Evolutionary conservation across 805 yeast species (phyloP), one percentile per base, ranked within the genome.

Genomic region (Ogataea ganodermae): DNA sequence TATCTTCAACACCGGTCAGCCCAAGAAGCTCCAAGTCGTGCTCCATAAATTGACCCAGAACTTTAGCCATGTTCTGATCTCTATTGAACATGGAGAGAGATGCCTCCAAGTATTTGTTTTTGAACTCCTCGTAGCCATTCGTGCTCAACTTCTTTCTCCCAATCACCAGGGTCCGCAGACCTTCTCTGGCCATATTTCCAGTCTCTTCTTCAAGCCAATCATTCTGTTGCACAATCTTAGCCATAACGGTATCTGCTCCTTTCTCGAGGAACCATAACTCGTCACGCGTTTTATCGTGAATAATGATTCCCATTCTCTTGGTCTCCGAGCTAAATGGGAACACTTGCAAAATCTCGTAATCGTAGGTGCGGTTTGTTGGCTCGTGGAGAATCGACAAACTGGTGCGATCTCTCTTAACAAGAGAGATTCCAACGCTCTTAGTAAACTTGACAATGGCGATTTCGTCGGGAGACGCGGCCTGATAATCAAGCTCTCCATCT

Each of bases 121-220:
- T 73, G 61, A 94, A 94, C 9, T 78, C 79, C 24, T 81, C 81
- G 61, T 80, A 88, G 1, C 73, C 53, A 43, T 77, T 74, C 9
- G 61, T 58, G 5, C 76, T 71, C 36, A 94, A 67, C 59, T 77
- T 82, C 68, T 89, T 90, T 49, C 96, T 78, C n/a, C 91, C 98
- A 55, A 94, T 82, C 2, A 94, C 99, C 57, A 94, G 76, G 0
- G 99, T 94, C 62, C 99, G 80, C 53, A 94, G 75, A 14, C 99
- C 99, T 70, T 94, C 99, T 52, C 99, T 82, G 1, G 99, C 98
- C 97, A 94, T 90, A 60, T 94, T 94, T 16, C 90, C 84, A 0
- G 96, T 89, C 67, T 94, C 99, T 69, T 94, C 99, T 49, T 95
- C 99, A 21, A 94, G 70, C 99, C 99, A 94, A 63, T 92, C 98